A percentile compares a stretch with the other conserved stretches of the same genome.
Conservation (phyloP, 306 rosid species). For the Rosa rugosa region DNA sequence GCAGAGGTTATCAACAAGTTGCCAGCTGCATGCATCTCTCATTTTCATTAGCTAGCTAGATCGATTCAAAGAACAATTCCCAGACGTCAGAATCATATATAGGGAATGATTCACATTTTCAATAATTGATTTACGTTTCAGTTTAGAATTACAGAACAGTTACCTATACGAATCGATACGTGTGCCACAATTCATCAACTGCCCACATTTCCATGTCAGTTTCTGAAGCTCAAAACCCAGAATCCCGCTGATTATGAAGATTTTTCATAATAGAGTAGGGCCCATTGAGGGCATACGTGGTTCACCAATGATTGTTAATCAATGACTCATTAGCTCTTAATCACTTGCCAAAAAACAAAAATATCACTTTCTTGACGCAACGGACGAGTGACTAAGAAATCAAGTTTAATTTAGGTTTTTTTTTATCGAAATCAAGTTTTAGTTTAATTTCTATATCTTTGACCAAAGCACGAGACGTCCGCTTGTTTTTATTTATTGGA, state of each 20-base stretch:
- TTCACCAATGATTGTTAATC: constrained; percentile 12
- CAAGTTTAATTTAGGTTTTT: no score
- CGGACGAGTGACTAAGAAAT: not conserved
- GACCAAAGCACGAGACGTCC: not conserved
- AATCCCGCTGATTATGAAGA: not conserved
- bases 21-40: not conserved
- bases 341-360: not conserved
- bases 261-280: not conserved
- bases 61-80: not conserved
- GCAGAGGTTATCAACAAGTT: not conserved
- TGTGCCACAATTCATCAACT: not conserved
- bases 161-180: not conserved
- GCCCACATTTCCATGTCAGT: not conserved
- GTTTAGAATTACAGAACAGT: not conserved
- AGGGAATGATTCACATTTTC: not conserved
- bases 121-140: not conserved
- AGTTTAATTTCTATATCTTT: not conserved
- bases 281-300: constrained; percentile 2
- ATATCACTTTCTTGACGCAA: not conserved
- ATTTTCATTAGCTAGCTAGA: not conserved
- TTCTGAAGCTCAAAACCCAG: not conserved
- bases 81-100: not conserved
- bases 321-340: not conserved
- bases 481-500: not conserved
- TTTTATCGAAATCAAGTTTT: not conserved